A percentile compares a stretch with the other conserved stretches of the same genome.
These are phyloP conservation scores for Euclidium syriacum DNA, from an alignment of 345 rosid species.

Conservation along the genomic window DNA sequence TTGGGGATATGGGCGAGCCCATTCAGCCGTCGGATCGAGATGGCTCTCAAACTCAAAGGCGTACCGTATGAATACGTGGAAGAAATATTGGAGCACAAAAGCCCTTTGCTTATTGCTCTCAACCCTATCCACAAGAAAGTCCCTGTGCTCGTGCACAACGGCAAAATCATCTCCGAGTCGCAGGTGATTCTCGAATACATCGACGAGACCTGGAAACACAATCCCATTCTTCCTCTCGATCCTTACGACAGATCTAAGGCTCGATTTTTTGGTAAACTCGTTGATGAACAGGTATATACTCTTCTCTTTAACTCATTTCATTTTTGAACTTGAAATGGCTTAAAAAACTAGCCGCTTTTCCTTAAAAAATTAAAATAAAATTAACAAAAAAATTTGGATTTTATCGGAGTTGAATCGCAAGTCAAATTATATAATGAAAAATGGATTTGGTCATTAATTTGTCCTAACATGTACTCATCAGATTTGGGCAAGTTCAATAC, in stretches of 20 bases:
- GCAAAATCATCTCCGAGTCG: constrained; percentile 37
- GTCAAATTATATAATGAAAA: background rate
- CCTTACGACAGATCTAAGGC: constrained; percentile 38
- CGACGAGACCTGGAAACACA: constrained; percentile 39
- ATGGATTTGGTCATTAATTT: background rate
- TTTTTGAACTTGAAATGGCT: too few species aligned
- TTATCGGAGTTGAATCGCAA: background rate
- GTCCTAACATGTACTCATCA: background rate
- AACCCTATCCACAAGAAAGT: constrained; percentile 43
- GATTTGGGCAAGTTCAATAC: background rate
- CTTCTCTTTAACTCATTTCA: background rate
- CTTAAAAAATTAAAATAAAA: too few species aligned
- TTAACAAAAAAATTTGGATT: too few species aligned
- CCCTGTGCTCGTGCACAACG: constrained; percentile 47
- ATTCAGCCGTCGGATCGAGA: constrained; percentile 35
- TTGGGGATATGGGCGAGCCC: constrained; percentile 41
- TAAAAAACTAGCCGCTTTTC: too few species aligned
- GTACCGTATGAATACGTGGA: constrained; percentile 37
- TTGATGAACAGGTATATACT: constrained; percentile 29
- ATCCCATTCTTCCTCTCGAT: constrained; percentile 41
- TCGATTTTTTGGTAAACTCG: constrained; percentile 37
- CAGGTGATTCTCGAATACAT: constrained; percentile 42
- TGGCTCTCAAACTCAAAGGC: constrained; percentile 44
- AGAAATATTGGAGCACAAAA: constrained; percentile 32
- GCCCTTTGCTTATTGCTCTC: constrained; percentile 32